Conservation (phyloP, 2,329 filamentous ascomycete species). For the Aciculosporium take region DNA sequence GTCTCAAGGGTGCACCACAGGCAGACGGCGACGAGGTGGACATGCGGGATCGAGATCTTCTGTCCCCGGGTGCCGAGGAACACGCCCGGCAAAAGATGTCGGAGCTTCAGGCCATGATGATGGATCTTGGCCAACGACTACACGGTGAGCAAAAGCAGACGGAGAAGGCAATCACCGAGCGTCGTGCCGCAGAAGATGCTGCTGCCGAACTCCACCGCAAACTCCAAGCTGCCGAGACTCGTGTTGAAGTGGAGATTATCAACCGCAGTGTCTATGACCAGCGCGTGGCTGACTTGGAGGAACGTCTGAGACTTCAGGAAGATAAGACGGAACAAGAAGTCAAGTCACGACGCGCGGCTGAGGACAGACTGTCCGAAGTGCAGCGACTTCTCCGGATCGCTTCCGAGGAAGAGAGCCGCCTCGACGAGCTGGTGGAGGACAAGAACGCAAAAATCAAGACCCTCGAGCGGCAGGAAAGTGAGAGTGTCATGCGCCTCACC, state of each 20-base stretch:
- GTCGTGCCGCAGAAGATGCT: slow-evolving; percentile 38
- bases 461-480: slow-evolving; percentile 40
- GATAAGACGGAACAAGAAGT: slow-evolving; percentile 50
- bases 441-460: slow-evolving; percentile 51
- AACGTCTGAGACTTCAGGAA: slow-evolving; percentile 50
- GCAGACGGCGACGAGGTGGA: slow-evolving; percentile 35
- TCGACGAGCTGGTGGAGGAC: slow-evolving; percentile 53
- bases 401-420: slow-evolving; percentile 57
- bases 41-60: slow-evolving; percentile 34
- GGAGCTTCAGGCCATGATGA: slow-evolving; percentile 45
- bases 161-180: slow-evolving; percentile 33
- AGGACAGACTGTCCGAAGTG: slow-evolving; percentile 60
- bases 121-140: slow-evolving; percentile 44
- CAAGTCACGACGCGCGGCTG: slow-evolving; percentile 47
- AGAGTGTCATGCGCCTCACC: slow-evolving; percentile 46
- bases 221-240: slow-evolving; percentile 42
- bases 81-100: slow-evolving; percentile 38
- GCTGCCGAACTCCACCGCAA: slow-evolving; percentile 39
- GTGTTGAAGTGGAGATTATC: slow-evolving; percentile 46
- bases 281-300: slow-evolving; percentile 55
- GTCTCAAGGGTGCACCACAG: slow-evolving; percentile 12
- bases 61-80: slow-evolving; percentile 35
- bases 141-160: slow-evolving; percentile 31
- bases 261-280: slow-evolving; percentile 44
- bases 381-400: slow-evolving; percentile 54